Conservation (phyloP, 208 protist genomes). For the Strigomonas culicis region DNA sequence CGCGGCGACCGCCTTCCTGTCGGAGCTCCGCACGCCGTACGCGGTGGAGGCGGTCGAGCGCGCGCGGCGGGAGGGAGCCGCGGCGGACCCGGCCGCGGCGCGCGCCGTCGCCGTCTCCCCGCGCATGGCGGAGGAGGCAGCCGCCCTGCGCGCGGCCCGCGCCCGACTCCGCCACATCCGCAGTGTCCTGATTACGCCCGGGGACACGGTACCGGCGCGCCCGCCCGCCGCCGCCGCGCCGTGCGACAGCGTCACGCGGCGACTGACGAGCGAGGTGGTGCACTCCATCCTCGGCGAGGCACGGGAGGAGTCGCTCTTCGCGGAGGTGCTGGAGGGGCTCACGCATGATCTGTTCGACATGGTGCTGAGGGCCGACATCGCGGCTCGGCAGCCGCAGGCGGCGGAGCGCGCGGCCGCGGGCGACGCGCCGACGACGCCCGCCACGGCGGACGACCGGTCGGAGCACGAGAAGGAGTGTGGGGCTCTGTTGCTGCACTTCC, state of each 20-base stretch:
- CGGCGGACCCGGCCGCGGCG: too few relatives aligned
- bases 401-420: background rate
- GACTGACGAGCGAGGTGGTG: slow-evolving; percentile 34
- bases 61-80: too few relatives aligned
- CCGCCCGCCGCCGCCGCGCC: background rate
- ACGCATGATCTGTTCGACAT: slow-evolving; percentile 25
- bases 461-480: slow-evolving; percentile 13
- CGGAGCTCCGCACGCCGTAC: too few relatives aligned
- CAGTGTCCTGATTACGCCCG: background rate
- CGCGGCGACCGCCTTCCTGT: too few relatives aligned
- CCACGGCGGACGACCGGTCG: background rate
- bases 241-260: slow-evolving; percentile 12
- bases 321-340: slow-evolving; percentile 20
- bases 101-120: slow-evolving; percentile 14
- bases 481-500: slow-evolving; percentile 11
- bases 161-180: slow-evolving; percentile 33
- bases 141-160: slow-evolving; percentile 33
- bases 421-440: too few relatives aligned
- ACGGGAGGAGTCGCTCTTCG: slow-evolving; percentile 30
- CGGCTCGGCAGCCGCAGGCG: slow-evolving; percentile 4
- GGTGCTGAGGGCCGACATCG: slow-evolving; percentile 20
- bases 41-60: too few relatives aligned
- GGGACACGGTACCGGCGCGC: too few relatives aligned
- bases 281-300: slow-evolving; percentile 36
- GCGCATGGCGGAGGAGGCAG: slow-evolving; percentile 36